A percentile compares a stretch with the other conserved stretches of the same genome.
Evolutionary conservation across 352 stramenopile genomes (phyloP).

Genomic region (Globisporangium barbulae): DNA sequence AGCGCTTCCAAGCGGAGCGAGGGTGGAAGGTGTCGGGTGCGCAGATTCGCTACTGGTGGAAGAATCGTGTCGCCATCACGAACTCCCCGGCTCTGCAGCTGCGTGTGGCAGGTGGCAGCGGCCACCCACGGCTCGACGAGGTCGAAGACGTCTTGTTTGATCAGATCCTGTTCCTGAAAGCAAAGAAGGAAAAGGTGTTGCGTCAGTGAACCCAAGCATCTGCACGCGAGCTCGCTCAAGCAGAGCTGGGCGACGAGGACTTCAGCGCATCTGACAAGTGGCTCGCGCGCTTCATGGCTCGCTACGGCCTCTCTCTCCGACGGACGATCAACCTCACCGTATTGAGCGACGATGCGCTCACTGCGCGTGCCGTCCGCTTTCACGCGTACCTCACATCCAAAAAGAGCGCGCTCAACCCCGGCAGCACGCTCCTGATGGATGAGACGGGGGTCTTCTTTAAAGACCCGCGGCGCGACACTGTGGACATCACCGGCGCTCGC

Average conservation of each 20-base stretch:
- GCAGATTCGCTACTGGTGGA: constrained; percentile 23
- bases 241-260: background rate
- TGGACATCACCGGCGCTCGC: constrained; percentile 17
- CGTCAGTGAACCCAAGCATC: constrained; percentile 14
- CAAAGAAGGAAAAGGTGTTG: constrained; percentile 14
- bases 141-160: constrained; percentile 20
- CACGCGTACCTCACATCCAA: constrained; percentile 10
- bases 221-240: constrained; percentile 3
- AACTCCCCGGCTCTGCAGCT: constrained; percentile 9
- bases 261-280: constrained; percentile 24
- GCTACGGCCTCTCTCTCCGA: constrained; percentile 24
- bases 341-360: constrained; percentile 16
- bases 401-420: constrained; percentile 10
- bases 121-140: constrained; percentile 3
- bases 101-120: background rate
- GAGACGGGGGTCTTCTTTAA: constrained; percentile 31
- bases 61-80: constrained; percentile 11
- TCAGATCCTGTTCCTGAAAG: constrained; percentile 12
- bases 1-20: constrained; percentile 17
- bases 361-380: constrained; percentile 14
- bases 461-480: constrained; percentile 14
- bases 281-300: constrained; percentile 23
- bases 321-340: constrained; percentile 22
- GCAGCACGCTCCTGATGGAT: constrained; percentile 23
- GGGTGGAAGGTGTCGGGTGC: constrained; percentile 15